Base-by-base conservation (phyloP, 495 filamentous ascomycete genomes). In the Parachaetomium inaequale region DNA sequence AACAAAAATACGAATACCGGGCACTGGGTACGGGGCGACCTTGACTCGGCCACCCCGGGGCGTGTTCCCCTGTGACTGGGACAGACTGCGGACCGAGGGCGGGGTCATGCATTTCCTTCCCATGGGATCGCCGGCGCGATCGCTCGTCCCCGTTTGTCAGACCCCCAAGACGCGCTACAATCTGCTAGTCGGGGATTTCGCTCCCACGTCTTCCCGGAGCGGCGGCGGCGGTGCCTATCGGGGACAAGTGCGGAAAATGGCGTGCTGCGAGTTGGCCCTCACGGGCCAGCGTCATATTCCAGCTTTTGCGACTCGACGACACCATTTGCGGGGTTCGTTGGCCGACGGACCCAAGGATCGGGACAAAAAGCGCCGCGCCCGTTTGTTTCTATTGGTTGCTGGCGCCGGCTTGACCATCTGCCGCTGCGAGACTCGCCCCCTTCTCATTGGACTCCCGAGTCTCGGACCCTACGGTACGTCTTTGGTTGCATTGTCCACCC, bases 41-140 rank as follows among this genome's bases (percentile, higher is more conserved):
- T 46, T 40, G n/a, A n/a, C n/a, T n/a, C n/a, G n/a, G n/a, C 25
- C 49, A 62, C 51, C 47, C 34, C 17, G 45, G 23, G 59, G 51
- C 32, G 59, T 53, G 58, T 47, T 55, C 14, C 50, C 51, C 36
- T 49, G 28, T 36, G 40, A 47, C 58, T 54, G 49, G 51, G 50
- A 62, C 38, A 15, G 40, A 29, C 52, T 50, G 53, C 60, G 60
- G 60, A 62, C 53, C 60, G 60, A 62, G 52, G 45, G 60, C 60
- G 60, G 60, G 60, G 60, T 62, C 60, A 32, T 56, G 60, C 60
- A 42, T 62, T 61, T 42, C 29, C 40, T 40, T 46, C 38, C 34
- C 59, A 49, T 55, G 59, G 51, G 59, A 61, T 62, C 59, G 59
- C 51, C 59, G 51, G 36, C 34, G 51, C 38, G 59, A 55, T 55